phyloP scores from a whole-genome alignment of 2,329 filamentous ascomycete genomes.

The Phyllosticta citrichinensis region DNA sequence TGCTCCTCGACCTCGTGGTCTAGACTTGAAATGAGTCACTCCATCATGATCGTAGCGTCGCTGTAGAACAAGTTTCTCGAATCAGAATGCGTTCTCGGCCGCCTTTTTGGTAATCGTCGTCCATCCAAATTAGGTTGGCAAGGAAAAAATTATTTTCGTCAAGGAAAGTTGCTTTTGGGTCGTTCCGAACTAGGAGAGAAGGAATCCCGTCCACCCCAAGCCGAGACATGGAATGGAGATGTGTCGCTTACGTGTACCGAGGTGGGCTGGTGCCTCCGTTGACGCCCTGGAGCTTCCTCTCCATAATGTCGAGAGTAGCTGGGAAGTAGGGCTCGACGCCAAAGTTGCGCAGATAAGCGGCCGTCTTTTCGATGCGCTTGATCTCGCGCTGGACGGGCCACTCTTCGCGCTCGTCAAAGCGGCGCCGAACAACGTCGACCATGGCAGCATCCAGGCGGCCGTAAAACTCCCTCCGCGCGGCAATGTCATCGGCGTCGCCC shows the following conservation, averaged over 20 bases:
- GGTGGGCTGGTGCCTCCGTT: slow-evolving; percentile 8
- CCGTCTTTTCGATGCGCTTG: slow-evolving; percentile 47
- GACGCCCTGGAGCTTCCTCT: slow-evolving; percentile 7
- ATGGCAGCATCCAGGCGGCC: slow-evolving; percentile 38
- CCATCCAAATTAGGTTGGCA: neutral
- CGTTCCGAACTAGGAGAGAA: neutral
- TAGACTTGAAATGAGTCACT: neutral
- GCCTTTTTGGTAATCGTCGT: neutral
- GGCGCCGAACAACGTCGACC: slow-evolving; percentile 41
- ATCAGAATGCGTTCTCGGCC: neutral
- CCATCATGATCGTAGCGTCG: neutral
- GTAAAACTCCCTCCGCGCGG: slow-evolving; percentile 42
- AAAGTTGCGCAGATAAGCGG: slow-evolving; percentile 40
- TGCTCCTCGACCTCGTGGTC: neutral
- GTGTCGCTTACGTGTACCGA: slow-evolving; percentile 7
- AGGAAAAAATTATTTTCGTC: neutral
- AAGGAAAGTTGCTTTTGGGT: neutral
- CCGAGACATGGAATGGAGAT: neutral
- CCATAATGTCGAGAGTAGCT: slow-evolving; percentile 41
- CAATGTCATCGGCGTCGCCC: slow-evolving; percentile 38
- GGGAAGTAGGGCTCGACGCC: slow-evolving; percentile 46
- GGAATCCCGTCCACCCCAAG: neutral
- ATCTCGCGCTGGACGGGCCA: slow-evolving; percentile 44
- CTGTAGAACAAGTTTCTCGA: neutral
- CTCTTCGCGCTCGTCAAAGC: slow-evolving; percentile 42